These are phyloP conservation scores for Euptelea pleiosperma DNA, from an alignment of 164 flowering plant species.

Conservation along the genomic window DNA sequence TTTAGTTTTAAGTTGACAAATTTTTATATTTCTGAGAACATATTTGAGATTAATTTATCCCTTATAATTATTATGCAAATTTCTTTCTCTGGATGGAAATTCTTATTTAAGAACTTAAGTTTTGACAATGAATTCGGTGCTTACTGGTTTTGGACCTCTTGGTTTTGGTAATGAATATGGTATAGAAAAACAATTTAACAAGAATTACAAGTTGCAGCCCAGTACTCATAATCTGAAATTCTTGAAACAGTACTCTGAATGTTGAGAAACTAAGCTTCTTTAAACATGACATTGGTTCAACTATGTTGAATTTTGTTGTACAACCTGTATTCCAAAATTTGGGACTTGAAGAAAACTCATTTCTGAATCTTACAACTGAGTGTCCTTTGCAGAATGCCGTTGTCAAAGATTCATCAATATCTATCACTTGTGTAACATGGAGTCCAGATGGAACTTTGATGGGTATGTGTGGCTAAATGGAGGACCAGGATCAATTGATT, in stretches of 20 bases:
- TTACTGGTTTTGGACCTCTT: too few species aligned
- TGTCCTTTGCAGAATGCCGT: conserved; percentile 46
- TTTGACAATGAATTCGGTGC: too few species aligned
- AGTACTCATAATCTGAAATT: not conserved
- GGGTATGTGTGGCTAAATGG: conserved; percentile 41
- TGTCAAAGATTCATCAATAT: conserved; percentile 55
- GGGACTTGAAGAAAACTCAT: not conserved
- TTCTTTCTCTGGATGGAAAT: too few species aligned
- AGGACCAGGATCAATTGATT: not conserved
- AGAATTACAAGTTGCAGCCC: too few species aligned
- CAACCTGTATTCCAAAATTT: too few species aligned
- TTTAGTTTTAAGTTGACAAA: not conserved
- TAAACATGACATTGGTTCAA: not conserved
- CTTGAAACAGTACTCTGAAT: not conserved
- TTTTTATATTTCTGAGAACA: too few species aligned
- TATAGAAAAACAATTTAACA: too few species aligned
- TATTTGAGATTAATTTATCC: too few species aligned
- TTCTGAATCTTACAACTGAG: not conserved
- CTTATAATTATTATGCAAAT: too few species aligned
- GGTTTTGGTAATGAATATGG: too few species aligned
- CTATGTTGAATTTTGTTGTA: conserved; percentile 1
- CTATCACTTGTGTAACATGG: conserved; percentile 78
- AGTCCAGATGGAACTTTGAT: conserved; percentile 78
- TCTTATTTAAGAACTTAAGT: too few species aligned
- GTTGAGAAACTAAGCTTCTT: not conserved